Evolutionary conservation across 768 basidiomycete species (phyloP).

Genomic region (Crassisporium funariophilum): DNA sequence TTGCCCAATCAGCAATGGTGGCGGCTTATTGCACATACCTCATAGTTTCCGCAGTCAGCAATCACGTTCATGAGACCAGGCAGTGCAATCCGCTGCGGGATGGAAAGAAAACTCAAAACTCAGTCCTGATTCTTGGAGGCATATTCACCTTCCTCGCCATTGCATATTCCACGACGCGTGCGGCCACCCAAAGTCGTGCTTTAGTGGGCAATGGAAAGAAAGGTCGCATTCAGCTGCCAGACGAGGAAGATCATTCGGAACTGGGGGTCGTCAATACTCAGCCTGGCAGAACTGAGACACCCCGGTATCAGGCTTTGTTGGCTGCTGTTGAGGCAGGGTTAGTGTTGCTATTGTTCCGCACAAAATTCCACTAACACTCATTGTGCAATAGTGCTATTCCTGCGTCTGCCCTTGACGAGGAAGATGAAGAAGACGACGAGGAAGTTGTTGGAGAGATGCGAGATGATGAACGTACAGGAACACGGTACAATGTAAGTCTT

Average conservation of each 20-base stretch:
- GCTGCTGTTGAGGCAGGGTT: constrained; percentile 97
- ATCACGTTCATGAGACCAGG: constrained; percentile 74
- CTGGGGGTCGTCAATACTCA: constrained; percentile 80
- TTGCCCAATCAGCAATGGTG: constrained; percentile 97
- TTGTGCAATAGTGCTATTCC: constrained; percentile 72
- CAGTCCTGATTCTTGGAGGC: constrained; percentile 87
- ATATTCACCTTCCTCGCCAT: constrained; percentile 97
- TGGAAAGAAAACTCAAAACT: constrained; percentile 72
- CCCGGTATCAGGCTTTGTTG: constrained; percentile 89
- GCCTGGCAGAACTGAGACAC: constrained; percentile 81
- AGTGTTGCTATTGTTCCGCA: constrained; percentile 19
- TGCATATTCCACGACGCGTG: constrained; percentile 94
- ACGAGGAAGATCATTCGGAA: constrained; percentile 64
- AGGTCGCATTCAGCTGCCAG: constrained; percentile 63
- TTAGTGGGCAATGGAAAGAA: constrained; percentile 75
- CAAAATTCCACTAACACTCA: constrained; percentile 2
- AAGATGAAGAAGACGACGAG: constrained; percentile 77
- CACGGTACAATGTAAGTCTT: constrained; percentile 84
- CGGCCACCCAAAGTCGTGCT: constrained; percentile 93
- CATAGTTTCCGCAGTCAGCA: constrained; percentile 89
- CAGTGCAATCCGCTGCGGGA: constrained; percentile 88
- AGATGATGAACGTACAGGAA: constrained; percentile 93
- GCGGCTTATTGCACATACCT: constrained; percentile 97
- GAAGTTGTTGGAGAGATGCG: constrained; percentile 64
- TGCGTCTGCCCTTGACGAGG: constrained; percentile 87